phyloP scores from a whole-genome alignment of 768 basidiomycete genomes.

The Dictyophora rubrovolvata region DNA sequence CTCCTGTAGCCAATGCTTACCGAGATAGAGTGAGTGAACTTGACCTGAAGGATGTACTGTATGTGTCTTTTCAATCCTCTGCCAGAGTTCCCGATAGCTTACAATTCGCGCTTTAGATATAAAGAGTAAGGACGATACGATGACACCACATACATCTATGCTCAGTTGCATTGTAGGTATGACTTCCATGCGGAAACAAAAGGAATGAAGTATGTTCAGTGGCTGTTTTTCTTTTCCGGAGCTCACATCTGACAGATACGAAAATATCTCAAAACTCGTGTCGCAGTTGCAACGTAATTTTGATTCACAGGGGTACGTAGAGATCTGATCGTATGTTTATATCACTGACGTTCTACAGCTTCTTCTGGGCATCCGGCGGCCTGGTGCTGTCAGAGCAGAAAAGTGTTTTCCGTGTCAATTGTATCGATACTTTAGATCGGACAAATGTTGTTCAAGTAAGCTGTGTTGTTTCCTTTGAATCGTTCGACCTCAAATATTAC shows the following conservation, averaged over 20 bases:
- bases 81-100: neutral
- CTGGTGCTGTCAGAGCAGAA: constrained; percentile 68
- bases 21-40: constrained; percentile 54
- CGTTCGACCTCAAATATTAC: constrained; percentile 7
- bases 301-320: constrained; percentile 62
- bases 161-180: constrained; percentile 30
- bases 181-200: constrained; percentile 92
- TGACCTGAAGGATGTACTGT: constrained; percentile 47
- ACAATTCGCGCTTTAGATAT: constrained; percentile 39
- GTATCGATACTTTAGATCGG: constrained; percentile 91
- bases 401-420: constrained; percentile 84
- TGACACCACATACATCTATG: neutral
- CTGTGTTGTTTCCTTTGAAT: neutral
- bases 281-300: constrained; percentile 62
- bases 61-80: constrained; percentile 15
- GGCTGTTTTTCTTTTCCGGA: constrained; percentile 9
- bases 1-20: constrained; percentile 67
- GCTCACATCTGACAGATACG: constrained; percentile 45
- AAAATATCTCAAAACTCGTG: constrained; percentile 78
- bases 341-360: constrained; percentile 31
- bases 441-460: constrained; percentile 88
- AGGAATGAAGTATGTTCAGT: constrained; percentile 72
- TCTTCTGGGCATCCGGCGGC: constrained; percentile 71
- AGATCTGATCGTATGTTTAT: constrained; percentile 2
- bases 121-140: constrained; percentile 28